Evolutionary conservation across 2,329 filamentous ascomycete genomes (phyloP).

Genomic region (Neonectria faginata): DNA sequence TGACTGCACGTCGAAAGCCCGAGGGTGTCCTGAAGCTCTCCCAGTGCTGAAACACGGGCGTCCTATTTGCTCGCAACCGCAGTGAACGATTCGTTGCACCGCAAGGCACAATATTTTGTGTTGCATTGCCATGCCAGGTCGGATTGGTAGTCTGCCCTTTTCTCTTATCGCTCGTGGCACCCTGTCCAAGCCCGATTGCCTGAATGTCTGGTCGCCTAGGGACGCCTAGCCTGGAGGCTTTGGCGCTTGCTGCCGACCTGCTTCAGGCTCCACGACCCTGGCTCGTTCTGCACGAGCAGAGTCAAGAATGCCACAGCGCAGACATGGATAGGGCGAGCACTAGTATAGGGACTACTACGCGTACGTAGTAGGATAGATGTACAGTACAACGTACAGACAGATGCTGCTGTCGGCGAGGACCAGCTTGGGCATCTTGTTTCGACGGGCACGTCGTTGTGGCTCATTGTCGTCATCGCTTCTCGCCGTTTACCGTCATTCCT

Average conservation of each 20-base stretch:
- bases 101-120: conserved; percentile 2
- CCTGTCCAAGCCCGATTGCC: background rate
- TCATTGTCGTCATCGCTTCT: background rate
- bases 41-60: background rate
- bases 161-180: background rate
- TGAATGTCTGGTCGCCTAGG: conserved; percentile 8
- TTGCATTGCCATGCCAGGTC: conserved; percentile 9
- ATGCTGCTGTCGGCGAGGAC: background rate
- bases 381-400: background rate
- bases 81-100: background rate
- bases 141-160: conserved; percentile 1
- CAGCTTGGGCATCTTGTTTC: background rate
- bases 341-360: background rate
- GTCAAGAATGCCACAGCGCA: conserved; percentile 4
- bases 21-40: background rate
- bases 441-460: background rate
- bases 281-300: conserved; percentile 2
- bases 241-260: background rate
- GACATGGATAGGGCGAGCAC: conserved; percentile 4
- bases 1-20: background rate
- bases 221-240: conserved; percentile 1
- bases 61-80: background rate
- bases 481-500: background rate
- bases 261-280: conserved; percentile 2
- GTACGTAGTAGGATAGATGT: no score